Base-by-base conservation (phyloP, 2,329 filamentous ascomycete genomes). In the Tolypocladium album region DNA sequence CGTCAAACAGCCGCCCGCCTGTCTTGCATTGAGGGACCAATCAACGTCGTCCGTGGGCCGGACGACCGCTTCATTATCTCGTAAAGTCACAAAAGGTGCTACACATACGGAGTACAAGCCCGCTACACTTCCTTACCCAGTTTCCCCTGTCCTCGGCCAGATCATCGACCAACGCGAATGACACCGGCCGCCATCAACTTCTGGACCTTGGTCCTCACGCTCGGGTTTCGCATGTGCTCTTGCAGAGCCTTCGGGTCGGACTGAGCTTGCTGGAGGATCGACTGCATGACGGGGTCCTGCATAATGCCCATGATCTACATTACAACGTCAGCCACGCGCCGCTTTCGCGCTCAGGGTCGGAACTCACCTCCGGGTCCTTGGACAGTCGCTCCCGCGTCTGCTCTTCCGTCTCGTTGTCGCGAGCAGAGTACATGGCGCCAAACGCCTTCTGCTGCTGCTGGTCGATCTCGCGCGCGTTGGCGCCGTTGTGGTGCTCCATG, bases 251-350 rank as follows among this genome's bases (percentile, higher is more conserved):
- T 88, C 22, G 94, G 94, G 70, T 99, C 90, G 59, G 85, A 86
- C 81, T 97, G 96, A 55, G 94, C 94, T 78, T 99, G 94, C 74
- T 97, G 92, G 60, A 97, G 84, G 66, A 97, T 97, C 66, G 88
- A 89, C 78, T 99, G 92, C 93, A 99, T 97, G 71, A 99, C 88
- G 20, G 94, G 94, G 71, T 99, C 94, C 74, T 92, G 88, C 77
- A 97, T 89, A 70, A 97, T 93, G 64, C 80, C 76, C 83, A 95
- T 90, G 72, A 97, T 96, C 87, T 81, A 67, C 47, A 50, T 27
- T 17, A 3, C 20, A 22, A 9, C 22, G 61, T 62, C 52, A 62
- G 61, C 22, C 2, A 15, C 11, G 34, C 57, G 12, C 55, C 8
- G 4, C 7, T 20, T 31, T 36, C 40, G 40, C 27, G 36, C 31